Evolutionary conservation across 371 early-diverging fungal genomes (phyloP), one percentile per base, ranked within the genome.

Genomic region (Dinochytrium kinnereticum): DNA sequence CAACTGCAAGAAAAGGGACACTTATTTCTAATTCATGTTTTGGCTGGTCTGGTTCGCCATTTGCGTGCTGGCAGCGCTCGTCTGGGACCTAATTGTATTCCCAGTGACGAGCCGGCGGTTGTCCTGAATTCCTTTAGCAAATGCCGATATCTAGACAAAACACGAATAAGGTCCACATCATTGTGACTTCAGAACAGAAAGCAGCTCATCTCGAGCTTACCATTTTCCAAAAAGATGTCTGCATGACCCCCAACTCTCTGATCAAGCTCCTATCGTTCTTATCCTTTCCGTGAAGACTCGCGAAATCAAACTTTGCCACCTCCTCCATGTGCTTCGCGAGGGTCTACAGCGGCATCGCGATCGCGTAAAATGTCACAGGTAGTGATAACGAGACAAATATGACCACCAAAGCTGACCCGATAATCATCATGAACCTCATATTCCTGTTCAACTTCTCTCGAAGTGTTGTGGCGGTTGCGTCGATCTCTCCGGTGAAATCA

Each of bases 241-340:
- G 39, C 39, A 68, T 68, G 19, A 44, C 19, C 21, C 24, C 50
- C 19, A 68, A 36, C 33, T 68, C 68, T 51, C 36, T 68, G 17
- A 68, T 68, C 17, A 51, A n/a, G n/a, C 51, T 51, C 34, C 50
- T 49, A 3, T n/a, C 33, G 2, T 30, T 68, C 53, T 53, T 3
- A 21, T 68, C 53, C 17, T 26, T 30, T 17, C 33, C 50, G 26
- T 51, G 17, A 28, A 68, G 53, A 24, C 39, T 39, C 39, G 28
- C n/a, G 34, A 68, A 68, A 19, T 68, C 68, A 33, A 68, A 68
- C 30, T 36, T 49, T 2, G 51, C 2, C 10, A 30, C 68, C 30
- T 68, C 68, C 31, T 49, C 50, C 68, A 68, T 68, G 53, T 68
- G 50, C 50, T 51, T 49, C 30, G 68, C 53, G 24, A 68, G 53